Evolutionary conservation across 108 stramenopile species (phyloP).

Genomic region (Nitzschia sp.): DNA sequence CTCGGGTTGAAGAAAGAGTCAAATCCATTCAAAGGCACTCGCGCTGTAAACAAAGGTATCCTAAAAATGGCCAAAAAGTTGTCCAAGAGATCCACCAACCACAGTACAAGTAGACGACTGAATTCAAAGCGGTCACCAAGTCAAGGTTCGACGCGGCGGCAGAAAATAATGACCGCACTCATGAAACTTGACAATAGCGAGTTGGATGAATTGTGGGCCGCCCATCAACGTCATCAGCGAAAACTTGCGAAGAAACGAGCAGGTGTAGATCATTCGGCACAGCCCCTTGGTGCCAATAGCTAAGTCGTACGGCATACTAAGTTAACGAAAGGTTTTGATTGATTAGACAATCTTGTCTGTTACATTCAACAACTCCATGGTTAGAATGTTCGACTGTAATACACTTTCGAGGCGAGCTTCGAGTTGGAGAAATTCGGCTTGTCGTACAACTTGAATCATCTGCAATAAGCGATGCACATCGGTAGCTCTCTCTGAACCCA

Average conservation of each 20-base stretch:
- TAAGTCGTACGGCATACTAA: no score
- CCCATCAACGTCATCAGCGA: conserved; percentile 21
- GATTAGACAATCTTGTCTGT: background rate
- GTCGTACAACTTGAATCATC: conserved; percentile 8
- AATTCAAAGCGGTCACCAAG: background rate
- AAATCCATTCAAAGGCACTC: conserved; percentile 62
- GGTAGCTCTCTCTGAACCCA: no score
- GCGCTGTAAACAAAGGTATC: conserved; percentile 63
- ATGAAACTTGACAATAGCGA: conserved; percentile 38
- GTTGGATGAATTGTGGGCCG: conserved; percentile 36
- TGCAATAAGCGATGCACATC: background rate
- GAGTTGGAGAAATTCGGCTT: conserved; percentile 10
- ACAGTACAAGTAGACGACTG: background rate
- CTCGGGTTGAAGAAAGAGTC: conserved; percentile 53
- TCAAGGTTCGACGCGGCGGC: conserved; percentile 10
- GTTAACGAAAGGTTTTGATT: conserved; percentile 16
- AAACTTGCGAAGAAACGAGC: conserved; percentile 27
- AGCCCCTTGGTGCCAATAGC: no score
- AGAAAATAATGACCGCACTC: conserved; percentile 39
- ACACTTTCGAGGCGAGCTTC: conserved; percentile 7
- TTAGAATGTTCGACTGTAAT: background rate
- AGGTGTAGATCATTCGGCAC: no score
- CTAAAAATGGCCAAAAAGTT: conserved; percentile 38
- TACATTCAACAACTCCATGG: background rate
- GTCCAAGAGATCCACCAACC: background rate